phyloP scores from a whole-genome alignment of 129 eudicot genomes.

The Gnaphalium uliginosum region DNA sequence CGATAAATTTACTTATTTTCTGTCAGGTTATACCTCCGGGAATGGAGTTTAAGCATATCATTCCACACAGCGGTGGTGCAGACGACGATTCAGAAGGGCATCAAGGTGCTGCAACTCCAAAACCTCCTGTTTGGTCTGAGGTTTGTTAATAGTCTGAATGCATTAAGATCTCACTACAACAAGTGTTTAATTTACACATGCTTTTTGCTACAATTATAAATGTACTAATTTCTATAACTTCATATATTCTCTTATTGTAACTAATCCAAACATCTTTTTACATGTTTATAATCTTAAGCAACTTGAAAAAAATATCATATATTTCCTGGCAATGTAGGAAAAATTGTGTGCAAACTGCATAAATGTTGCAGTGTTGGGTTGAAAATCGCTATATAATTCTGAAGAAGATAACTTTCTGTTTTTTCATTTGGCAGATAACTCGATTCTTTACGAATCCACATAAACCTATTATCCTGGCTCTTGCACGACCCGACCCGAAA shows the following conservation, averaged over 20 bases:
- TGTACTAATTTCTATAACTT: background rate
- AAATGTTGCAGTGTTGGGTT: background rate
- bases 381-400: background rate
- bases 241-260: background rate
- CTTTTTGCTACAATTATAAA: background rate
- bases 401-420: slow-evolving; percentile 5
- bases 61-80: slow-evolving; percentile 54
- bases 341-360: background rate
- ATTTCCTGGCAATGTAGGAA: too few species aligned
- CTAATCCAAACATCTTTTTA: too few species aligned
- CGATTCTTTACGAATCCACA: slow-evolving; percentile 80
- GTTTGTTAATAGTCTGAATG: slow-evolving; percentile 37
- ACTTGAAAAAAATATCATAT: background rate
- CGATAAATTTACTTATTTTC: background rate
- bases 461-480: slow-evolving; percentile 88
- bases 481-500: slow-evolving; percentile 88
- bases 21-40: slow-evolving; percentile 86
- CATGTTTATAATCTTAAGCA: background rate
- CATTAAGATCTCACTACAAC: background rate
- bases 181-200: background rate
- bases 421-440: slow-evolving; percentile 51
- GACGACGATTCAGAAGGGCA: slow-evolving; percentile 57
- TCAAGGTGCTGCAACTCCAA: slow-evolving; percentile 49
- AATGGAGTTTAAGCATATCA: slow-evolving; percentile 80
- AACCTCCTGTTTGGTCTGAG: slow-evolving; percentile 91